phyloP scores from a whole-genome alignment of 495 filamentous ascomycete species.

The Aspergillus cavernicola region DNA sequence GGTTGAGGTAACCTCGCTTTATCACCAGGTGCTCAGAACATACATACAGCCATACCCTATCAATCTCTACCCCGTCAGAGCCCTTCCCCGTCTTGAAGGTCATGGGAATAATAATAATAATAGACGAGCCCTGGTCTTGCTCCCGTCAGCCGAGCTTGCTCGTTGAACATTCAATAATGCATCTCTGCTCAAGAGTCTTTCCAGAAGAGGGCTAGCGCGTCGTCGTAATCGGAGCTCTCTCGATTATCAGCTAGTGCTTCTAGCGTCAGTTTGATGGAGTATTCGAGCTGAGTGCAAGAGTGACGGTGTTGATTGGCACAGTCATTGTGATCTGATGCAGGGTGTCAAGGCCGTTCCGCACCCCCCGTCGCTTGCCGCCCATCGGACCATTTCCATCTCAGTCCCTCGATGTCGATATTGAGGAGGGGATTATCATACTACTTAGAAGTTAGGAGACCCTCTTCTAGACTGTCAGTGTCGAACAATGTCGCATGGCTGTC shows the following conservation, averaged over 20 bases:
- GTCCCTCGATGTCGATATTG: not conserved
- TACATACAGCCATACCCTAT: not conserved
- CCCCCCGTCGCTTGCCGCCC: conserved; percentile 16
- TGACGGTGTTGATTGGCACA: conserved; percentile 26
- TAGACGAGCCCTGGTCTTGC: not conserved
- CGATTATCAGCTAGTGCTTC: conserved; percentile 13
- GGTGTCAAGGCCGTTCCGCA: conserved; percentile 25
- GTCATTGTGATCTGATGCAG: conserved; percentile 36
- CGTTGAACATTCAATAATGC: not conserved
- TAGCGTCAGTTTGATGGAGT: conserved; percentile 15
- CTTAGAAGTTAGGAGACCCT: too few species aligned
- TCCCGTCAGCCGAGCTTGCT: not conserved
- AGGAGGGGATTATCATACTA: not conserved
- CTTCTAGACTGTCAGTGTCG: too few species aligned
- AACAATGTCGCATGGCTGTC: too few species aligned
- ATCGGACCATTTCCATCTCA: conserved; percentile 8
- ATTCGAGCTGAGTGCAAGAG: conserved; percentile 23
- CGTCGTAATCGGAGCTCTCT: conserved; percentile 18
- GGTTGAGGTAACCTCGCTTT: conserved; percentile 8
- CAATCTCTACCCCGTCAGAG: not conserved
- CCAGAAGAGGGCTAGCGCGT: conserved; percentile 15
- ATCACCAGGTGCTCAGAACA: not conserved
- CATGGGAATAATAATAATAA: not conserved
- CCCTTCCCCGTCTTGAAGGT: not conserved
- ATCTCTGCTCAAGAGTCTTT: not conserved